A percentile compares a stretch with the other conserved stretches of the same genome.
These are phyloP conservation scores for Plasmodium sp. DNA, from an alignment of 169 alveolate genomes.

Conservation along the genomic window DNA sequence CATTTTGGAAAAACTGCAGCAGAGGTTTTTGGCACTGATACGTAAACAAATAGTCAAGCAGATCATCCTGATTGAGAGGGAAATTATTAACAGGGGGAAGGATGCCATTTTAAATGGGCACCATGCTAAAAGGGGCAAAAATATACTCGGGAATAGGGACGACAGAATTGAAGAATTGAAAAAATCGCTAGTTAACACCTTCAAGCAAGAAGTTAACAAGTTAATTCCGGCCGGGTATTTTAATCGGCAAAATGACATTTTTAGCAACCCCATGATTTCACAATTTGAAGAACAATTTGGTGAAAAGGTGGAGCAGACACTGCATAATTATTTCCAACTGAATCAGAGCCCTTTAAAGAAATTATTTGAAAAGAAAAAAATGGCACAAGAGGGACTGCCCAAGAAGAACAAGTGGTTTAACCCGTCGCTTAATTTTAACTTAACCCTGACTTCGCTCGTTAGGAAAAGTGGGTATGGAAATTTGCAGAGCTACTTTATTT, in stretches of 20 bases:
- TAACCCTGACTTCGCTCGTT: conserved; percentile 76
- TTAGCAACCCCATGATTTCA: conserved; percentile 6
- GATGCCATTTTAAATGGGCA: conserved; percentile 12
- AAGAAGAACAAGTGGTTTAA: conserved; percentile 7
- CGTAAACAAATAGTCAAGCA: conserved; percentile 60
- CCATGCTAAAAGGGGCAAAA: background rate
- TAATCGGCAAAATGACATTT: background rate
- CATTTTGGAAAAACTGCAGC: conserved; percentile 3
- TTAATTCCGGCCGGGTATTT: background rate
- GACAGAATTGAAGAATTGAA: conserved; percentile 3
- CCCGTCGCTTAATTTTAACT: conserved; percentile 38
- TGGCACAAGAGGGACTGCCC: background rate
- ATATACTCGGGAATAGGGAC: background rate
- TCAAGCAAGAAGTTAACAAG: conserved; percentile 3
- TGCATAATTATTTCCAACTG: conserved; percentile 11
- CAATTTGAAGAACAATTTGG: conserved; percentile 8
- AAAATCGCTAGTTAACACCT: background rate
- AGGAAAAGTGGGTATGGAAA: conserved; percentile 84
- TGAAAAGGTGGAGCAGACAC: conserved; percentile 20
- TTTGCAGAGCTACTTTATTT: conserved; percentile 78
- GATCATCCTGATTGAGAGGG: conserved; percentile 2
- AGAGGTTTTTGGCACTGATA: background rate
- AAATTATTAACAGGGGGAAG: conserved; percentile 3
- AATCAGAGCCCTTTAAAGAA: conserved; percentile 58
- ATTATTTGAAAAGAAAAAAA: conserved; percentile 37